Conservation (phyloP, 2,329 filamentous ascomycete species). For the Alternaria angustiovoidea region DNA sequence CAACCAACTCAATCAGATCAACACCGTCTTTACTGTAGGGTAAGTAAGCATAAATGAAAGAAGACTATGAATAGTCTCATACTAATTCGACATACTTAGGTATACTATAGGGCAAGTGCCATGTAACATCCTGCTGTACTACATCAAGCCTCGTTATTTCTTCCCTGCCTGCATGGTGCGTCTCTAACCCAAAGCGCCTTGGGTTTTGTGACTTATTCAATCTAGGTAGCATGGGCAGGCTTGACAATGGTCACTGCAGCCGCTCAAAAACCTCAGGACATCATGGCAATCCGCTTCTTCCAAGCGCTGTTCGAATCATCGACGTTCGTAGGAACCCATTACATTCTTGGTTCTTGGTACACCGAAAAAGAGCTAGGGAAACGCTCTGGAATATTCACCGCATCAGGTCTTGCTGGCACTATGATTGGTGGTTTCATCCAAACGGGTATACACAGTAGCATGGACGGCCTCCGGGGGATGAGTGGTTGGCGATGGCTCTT, state of each 20-base stretch:
- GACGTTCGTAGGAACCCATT: constrained; percentile 66
- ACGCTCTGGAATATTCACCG: constrained; percentile 67
- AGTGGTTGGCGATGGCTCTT: constrained; percentile 62
- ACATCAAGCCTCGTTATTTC: constrained; percentile 69
- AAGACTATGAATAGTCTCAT: not conserved
- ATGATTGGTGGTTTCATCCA: constrained; percentile 71
- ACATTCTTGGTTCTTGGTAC: constrained; percentile 70
- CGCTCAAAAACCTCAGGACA: constrained; percentile 59
- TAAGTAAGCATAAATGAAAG: not conserved
- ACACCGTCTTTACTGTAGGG: constrained; percentile 47
- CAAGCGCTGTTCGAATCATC: constrained; percentile 64
- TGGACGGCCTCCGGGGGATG: constrained; percentile 60
- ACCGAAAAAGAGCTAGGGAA: constrained; percentile 68
- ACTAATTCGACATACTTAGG: not conserved
- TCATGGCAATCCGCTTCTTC: constrained; percentile 67
- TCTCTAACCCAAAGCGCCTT: not conserved
- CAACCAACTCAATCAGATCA: constrained; percentile 59
- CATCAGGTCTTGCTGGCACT: constrained; percentile 66
- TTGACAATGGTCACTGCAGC: constrained; percentile 70
- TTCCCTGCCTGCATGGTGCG: constrained; percentile 69
- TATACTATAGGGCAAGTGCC: constrained; percentile 63
- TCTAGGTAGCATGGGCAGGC: constrained; percentile 62
- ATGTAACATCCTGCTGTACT: constrained; percentile 62
- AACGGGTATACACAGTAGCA: constrained; percentile 57
- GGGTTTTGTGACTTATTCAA: not conserved